Percentiles rank a stretch among this genome's conserved stretches.
These are phyloP conservation scores for Lentinula sp. DNA, from an alignment of 768 basidiomycete species.

Conservation along the genomic window DNA sequence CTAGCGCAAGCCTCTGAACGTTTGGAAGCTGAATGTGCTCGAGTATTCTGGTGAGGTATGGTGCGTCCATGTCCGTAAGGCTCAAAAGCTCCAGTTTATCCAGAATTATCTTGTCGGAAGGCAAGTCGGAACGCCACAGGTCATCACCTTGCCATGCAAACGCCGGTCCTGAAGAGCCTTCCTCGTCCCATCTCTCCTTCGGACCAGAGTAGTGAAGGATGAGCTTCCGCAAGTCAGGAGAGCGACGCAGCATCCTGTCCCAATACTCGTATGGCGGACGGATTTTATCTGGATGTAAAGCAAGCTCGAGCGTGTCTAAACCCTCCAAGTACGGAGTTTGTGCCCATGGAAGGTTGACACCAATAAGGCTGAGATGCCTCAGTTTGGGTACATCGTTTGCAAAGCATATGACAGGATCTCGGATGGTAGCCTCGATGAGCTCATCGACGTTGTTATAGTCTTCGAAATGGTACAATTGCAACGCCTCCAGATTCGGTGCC, in stretches of 20 bases:
- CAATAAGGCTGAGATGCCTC: conserved; percentile 53
- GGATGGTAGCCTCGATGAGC: conserved; percentile 49
- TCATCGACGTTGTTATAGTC: conserved; percentile 45
- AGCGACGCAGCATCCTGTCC: conserved; percentile 45
- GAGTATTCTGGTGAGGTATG: background rate
- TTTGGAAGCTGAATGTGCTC: background rate
- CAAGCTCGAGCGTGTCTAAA: conserved; percentile 49
- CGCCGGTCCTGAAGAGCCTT: background rate
- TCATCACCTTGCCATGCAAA: conserved; percentile 6
- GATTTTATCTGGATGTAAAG: conserved; percentile 53
- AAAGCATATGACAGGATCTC: conserved; percentile 54
- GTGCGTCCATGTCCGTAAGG: conserved; percentile 2
- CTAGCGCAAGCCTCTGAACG: background rate
- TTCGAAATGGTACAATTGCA: conserved; percentile 63
- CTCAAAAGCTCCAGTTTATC: conserved; percentile 1
- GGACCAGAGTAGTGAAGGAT: conserved; percentile 59
- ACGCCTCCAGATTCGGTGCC: conserved; percentile 49
- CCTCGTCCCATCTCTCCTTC: conserved; percentile 9
- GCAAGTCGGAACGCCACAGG: conserved; percentile 4
- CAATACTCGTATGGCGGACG: conserved; percentile 50
- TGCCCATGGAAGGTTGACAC: conserved; percentile 60
- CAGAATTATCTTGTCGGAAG: background rate
- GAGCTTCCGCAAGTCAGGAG: conserved; percentile 40
- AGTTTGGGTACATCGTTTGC: conserved; percentile 43
- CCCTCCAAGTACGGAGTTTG: conserved; percentile 41